A percentile compares a stretch with the other conserved stretches of the same genome.
Evolutionary conservation across 352 stramenopile genomes (phyloP).

Genomic region (Globisporangium nunn): DNA sequence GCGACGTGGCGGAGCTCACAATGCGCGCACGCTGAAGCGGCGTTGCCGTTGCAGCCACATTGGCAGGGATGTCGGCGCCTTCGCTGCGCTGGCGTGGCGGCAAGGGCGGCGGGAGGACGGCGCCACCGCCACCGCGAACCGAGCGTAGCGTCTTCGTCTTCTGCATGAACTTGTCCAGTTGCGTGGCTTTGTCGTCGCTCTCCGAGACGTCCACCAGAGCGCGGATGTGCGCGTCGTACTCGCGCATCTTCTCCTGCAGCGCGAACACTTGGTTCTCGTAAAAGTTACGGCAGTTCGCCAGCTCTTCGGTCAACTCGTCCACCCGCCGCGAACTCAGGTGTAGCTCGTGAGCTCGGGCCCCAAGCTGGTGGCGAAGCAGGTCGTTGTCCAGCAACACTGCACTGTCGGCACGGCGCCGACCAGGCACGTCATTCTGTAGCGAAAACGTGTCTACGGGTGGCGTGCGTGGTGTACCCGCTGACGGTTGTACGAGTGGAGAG

Average conservation of each 20-base stretch:
- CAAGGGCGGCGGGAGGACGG: neutral
- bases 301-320: slow-evolving; percentile 33
- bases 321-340: slow-evolving; percentile 35
- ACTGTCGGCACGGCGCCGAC: slow-evolving; percentile 9
- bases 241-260: slow-evolving; percentile 37
- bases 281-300: slow-evolving; percentile 42
- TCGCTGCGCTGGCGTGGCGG: neutral
- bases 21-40: slow-evolving; percentile 14
- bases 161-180: slow-evolving; percentile 41
- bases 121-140: slow-evolving; percentile 39
- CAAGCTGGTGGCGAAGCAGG: slow-evolving; percentile 47
- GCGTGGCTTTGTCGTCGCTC: slow-evolving; percentile 29
- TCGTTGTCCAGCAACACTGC: slow-evolving; percentile 31
- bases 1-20: slow-evolving; percentile 22
- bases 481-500: neutral
- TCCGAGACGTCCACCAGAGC: slow-evolving; percentile 37
- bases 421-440: neutral
- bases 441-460: neutral
- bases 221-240: slow-evolving; percentile 41
- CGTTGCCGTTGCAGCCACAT: slow-evolving; percentile 4
- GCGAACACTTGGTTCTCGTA: slow-evolving; percentile 42
- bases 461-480: neutral
- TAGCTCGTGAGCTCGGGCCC: slow-evolving; percentile 38
- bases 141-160: slow-evolving; percentile 55
- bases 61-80: neutral